Evolutionary conservation across 1,284 basidiomycete genomes (phyloP), one percentile per base, ranked within the genome.

Genomic region (Apiotrichum porosum): DNA sequence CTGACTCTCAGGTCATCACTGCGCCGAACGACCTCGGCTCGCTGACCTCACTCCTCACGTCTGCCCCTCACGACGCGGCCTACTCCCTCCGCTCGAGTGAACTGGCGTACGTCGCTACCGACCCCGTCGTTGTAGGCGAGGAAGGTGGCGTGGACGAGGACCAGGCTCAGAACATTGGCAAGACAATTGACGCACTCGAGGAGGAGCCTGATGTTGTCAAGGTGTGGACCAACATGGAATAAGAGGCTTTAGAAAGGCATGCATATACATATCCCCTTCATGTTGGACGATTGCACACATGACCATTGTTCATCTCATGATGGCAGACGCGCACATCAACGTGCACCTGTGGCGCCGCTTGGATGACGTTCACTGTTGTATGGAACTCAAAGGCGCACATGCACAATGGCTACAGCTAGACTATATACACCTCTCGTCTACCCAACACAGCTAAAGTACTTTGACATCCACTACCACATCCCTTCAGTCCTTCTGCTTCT

Each of bases 161-260:
- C 12, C 51, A 52, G 33, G 62, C 58, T 3, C 65, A 69, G 49
- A 56, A 41, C 17, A 45, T 68, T 12, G 44, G 51, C 36, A n/a
- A n/a, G n/a, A n/a, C n/a, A n/a, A 57, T 69, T 13, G 65, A 62
- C 9, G 21, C 52, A 3, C 44, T 73, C 40, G 70, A 73, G 50
- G 66, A 64, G 37, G 68, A 70, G 23, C 42, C 44, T 6, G 71
- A 73, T 42, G 68, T 73, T 4, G 58, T 66, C 19, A 63, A 61
- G 44, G 67, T 72, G 4, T 72, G 69, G 70, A 72, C 69, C 18
- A 73, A 72, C 51, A 37, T 72, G n/a, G 52, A 38, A 14, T 47
- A 44, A 26, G 15, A 18, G 32, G 28, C 28, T 14, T 30, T 14
- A 34, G 32, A 18, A 1, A 3, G 15, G 32, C 32, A 34, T 34